Evolutionary conservation across 106 monocot genomes (phyloP).

Genomic region (Cymbidium sinense): DNA sequence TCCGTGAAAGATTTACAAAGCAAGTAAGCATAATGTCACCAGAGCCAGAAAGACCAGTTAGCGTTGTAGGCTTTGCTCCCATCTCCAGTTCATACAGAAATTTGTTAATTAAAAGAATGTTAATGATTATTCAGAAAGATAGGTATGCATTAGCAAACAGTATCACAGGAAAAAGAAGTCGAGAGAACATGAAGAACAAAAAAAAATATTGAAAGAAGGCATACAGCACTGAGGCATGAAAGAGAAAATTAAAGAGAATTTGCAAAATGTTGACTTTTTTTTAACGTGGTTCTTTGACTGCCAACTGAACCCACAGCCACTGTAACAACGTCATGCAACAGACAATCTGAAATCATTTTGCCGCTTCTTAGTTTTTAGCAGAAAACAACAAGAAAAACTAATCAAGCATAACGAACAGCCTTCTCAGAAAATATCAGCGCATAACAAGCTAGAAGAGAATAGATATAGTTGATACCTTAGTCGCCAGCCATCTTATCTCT

Average conservation of each 20-base stretch:
- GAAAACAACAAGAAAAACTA: background rate
- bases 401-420: background rate
- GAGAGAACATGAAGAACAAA: background rate
- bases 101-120: background rate
- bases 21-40: conserved; percentile 99
- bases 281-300: background rate
- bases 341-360: background rate
- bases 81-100: conserved; percentile 43
- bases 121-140: background rate
- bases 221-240: background rate
- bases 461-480: conserved; percentile 39
- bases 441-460: background rate
- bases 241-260: background rate
- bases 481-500: conserved; percentile 92
- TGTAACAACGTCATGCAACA: background rate
- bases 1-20: conserved; percentile 95
- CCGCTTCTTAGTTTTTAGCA: background rate
- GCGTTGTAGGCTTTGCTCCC: conserved; percentile 92
- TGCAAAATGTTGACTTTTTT: background rate
- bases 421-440: background rate
- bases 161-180: background rate
- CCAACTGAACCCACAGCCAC: background rate
- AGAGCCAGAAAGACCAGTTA: conserved; percentile 87
- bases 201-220: background rate
- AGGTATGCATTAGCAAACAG: background rate